Base-by-base conservation (phyloP, 1,284 basidiomycete species). In the Tetrapyrgos nigripes region DNA sequence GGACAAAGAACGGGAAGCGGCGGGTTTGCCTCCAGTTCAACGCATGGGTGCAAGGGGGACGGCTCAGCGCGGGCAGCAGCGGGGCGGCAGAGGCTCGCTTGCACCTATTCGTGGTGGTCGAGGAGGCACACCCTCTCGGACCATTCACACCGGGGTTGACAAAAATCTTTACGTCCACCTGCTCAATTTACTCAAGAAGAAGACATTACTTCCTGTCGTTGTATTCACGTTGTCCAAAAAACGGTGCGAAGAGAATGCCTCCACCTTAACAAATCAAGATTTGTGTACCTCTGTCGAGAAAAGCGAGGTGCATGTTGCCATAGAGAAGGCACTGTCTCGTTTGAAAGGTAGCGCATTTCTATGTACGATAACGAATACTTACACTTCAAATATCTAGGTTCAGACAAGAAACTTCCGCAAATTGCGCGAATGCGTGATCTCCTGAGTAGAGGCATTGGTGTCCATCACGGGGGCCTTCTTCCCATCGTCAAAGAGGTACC, bases 201-300 rank as follows among this genome's bases (percentile, higher is more conserved):
- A 91, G 62, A 78, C 83, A 24, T 83, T 99, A 1, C 82, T 99
- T 1, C 97, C 97, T 1, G 95, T 96, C 8, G 97, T 99, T 47
- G 88, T 97, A 28, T 99, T 99, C 74, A 97, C 97, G 1, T 92
- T 99, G 67, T 97, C 95, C 47, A 99, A 99, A 81, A 96, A 94
- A 73, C 83, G 88, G 53, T 99, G 97, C 70, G 97, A 99, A 76
- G 97, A 98, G 75, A 95, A 99, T 70, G 97, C 97, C 2, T 83
- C 83, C 11, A 97, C 93, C 11, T 77, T 99, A 63, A 92, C 90
- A 1, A 97, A 96, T 70, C 85, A 89, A 40, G 96, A 99, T 75
- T 79, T 99, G 31, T 96, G 91, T 66, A 88, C 87, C 4, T 87
- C 92, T 60, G 83, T 84, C 58, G 97, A 99, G 77, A 98, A 96